These are phyloP conservation scores for Starmerella vaccinii DNA, from an alignment of 805 yeast genomes.

Conservation along the genomic window DNA sequence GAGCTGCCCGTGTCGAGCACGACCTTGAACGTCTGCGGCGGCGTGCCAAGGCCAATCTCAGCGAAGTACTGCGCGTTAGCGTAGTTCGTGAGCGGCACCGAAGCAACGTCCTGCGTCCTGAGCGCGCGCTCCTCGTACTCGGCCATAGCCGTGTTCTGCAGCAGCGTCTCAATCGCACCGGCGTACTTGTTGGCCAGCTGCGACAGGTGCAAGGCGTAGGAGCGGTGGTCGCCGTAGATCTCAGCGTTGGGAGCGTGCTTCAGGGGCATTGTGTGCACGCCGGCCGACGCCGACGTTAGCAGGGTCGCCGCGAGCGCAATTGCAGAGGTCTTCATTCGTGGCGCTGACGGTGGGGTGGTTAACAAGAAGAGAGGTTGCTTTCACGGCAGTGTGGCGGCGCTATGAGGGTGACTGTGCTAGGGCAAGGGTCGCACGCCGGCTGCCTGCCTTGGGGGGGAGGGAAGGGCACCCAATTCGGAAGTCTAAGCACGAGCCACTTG, in stretches of 20 bases:
- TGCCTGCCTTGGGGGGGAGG: too few relatives aligned
- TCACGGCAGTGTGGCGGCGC: conserved; percentile 1
- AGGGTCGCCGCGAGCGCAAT: conserved; percentile 21
- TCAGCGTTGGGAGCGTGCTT: conserved; percentile 18
- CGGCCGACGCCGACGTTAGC: conserved; percentile 22
- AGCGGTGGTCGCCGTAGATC: conserved; percentile 19
- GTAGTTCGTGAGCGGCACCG: conserved; percentile 80
- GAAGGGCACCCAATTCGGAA: conserved; percentile 1
- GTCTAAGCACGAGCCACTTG: conserved; percentile 2
- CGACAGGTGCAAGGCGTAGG: conserved; percentile 22
- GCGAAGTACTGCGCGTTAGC: conserved; percentile 94
- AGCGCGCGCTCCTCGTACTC: conserved; percentile 18
- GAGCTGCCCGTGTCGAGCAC: conserved; percentile 94
- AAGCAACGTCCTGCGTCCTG: conserved; percentile 4
- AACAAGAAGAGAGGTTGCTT: neutral
- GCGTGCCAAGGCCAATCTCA: conserved; percentile 84
- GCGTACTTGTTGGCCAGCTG: conserved; percentile 24
- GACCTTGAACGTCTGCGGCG: conserved; percentile 87
- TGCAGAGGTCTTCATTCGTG: conserved; percentile 13
- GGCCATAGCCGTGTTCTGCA: conserved; percentile 12
- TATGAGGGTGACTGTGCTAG: neutral
- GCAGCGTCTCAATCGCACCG: conserved; percentile 14
- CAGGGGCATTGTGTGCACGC: conserved; percentile 21
- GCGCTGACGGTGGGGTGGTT: neutral
- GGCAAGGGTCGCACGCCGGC: neutral